A percentile compares a stretch with the other conserved stretches of the same genome.
phyloP scores from a whole-genome alignment of 2,329 filamentous ascomycete species.

The Diaporthe batatas region DNA sequence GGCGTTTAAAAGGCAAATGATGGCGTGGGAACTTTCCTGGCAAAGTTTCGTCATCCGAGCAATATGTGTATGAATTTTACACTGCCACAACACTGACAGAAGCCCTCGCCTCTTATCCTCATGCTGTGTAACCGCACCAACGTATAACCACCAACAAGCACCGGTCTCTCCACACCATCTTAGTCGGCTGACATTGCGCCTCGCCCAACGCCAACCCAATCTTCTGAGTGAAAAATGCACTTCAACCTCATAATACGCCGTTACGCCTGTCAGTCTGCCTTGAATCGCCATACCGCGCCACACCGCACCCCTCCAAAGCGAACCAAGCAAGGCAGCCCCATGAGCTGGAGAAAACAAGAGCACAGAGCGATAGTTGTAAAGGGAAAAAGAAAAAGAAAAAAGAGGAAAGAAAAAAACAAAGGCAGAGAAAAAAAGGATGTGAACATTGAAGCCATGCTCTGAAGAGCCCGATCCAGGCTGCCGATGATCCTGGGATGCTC shows the following conservation, averaged over 20 bases:
- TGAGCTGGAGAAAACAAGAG: not conserved
- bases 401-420: not conserved
- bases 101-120: constrained; percentile 8
- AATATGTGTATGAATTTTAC: constrained; percentile 8
- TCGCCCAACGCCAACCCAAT: not conserved
- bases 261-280: constrained; percentile 25
- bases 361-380: not conserved
- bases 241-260: not conserved
- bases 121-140: constrained; percentile 29
- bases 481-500: not conserved
- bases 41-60: not conserved
- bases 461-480: not conserved
- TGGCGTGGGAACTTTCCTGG: not conserved
- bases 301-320: not conserved
- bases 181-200: constrained; percentile 1
- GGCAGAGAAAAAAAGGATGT: not conserved
- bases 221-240: not conserved
- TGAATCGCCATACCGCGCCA: not conserved
- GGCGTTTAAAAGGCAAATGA: not conserved
- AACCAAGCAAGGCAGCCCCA: not conserved
- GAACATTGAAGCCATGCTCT: not conserved
- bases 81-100: constrained; percentile 10
- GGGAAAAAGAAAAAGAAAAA: not conserved
- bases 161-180: not conserved
- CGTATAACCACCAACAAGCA: constrained; percentile 15